Evolutionary conservation across 495 filamentous ascomycete species (phyloP).

Genomic region (Achaetomiella virescens): DNA sequence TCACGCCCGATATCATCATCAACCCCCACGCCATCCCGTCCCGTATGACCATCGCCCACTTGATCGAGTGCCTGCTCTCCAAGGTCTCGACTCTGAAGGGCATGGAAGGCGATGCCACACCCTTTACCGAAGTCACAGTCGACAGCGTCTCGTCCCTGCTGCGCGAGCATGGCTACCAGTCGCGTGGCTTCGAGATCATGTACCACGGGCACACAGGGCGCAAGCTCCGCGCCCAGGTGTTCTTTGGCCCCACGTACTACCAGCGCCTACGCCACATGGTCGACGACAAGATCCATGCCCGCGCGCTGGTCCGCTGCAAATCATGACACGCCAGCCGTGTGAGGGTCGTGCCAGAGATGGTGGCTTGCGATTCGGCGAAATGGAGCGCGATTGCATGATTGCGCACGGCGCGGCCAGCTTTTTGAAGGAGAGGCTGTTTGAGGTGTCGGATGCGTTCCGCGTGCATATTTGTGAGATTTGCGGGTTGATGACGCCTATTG

Average conservation of each 20-base stretch:
- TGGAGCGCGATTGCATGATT: constrained; percentile 99
- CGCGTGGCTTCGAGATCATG: constrained; percentile 96
- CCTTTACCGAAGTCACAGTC: constrained; percentile 96
- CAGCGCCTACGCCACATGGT: constrained; percentile 99
- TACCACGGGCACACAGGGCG: constrained; percentile 95
- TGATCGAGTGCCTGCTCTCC: constrained; percentile 96
- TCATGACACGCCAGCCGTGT: constrained; percentile 95
- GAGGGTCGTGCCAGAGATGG: constrained; percentile 97
- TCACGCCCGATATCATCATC: constrained; percentile 94
- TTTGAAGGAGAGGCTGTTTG: constrained; percentile 94
- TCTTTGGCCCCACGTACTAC: constrained; percentile 97
- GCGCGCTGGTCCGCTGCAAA: constrained; percentile 91
- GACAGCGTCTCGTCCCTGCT: constrained; percentile 86
- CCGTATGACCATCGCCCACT: constrained; percentile 99
- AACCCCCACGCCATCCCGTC: constrained; percentile 99
- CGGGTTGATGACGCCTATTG: constrained; percentile 96
- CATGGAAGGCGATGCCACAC: constrained; percentile 93
- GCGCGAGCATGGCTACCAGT: constrained; percentile 90
- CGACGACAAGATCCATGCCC: constrained; percentile 98
- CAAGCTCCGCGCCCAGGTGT: constrained; percentile 89
- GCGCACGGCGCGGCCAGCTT: constrained; percentile 94
- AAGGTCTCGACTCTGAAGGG: constrained; percentile 90
- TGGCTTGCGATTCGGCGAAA: constrained; percentile 98
- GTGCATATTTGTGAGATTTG: constrained; percentile 99
- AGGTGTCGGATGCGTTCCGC: constrained; percentile 95